phyloP scores from a whole-genome alignment of 495 filamentous ascomycete species.

The Thermothielavioides terrestris region DNA sequence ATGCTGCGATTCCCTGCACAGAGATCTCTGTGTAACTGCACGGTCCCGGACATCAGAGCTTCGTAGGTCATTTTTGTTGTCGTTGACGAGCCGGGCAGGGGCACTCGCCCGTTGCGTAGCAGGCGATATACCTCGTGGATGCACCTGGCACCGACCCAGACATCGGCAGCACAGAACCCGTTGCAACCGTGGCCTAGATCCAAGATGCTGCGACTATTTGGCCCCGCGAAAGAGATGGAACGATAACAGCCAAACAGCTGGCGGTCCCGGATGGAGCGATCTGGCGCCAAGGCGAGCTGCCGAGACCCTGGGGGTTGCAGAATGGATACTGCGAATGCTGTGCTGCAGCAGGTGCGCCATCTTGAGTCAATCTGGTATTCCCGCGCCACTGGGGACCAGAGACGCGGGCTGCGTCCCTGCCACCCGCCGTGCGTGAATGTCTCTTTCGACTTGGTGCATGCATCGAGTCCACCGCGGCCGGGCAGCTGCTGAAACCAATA shows the following conservation, averaged over 20 bases:
- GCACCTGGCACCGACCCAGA: background rate
- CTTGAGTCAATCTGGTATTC: constrained; percentile 30
- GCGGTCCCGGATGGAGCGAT: background rate
- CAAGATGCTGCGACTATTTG: background rate
- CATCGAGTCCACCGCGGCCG: constrained; percentile 1
- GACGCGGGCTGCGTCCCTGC: constrained; percentile 13
- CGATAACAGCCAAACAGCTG: background rate
- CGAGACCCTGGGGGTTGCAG: constrained; percentile 22
- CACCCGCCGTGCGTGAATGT: background rate
- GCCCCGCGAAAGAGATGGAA: background rate
- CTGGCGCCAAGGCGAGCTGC: constrained; percentile 11
- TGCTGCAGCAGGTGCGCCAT: constrained; percentile 24
- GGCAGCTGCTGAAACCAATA: constrained; percentile 16
- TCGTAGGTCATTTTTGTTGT: background rate
- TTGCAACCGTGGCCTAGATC: background rate
- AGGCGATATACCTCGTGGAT: background rate
- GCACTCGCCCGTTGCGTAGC: background rate
- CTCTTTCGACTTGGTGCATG: background rate
- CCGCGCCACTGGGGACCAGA: constrained; percentile 19
- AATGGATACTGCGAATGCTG: constrained; percentile 13
- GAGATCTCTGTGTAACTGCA: constrained; percentile 6
- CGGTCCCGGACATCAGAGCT: background rate
- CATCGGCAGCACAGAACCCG: background rate
- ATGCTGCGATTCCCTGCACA: background rate
- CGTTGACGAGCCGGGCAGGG: background rate